These are phyloP conservation scores for Cinnamomum micranthum DNA, from an alignment of 164 flowering plant species.

Conservation along the genomic window DNA sequence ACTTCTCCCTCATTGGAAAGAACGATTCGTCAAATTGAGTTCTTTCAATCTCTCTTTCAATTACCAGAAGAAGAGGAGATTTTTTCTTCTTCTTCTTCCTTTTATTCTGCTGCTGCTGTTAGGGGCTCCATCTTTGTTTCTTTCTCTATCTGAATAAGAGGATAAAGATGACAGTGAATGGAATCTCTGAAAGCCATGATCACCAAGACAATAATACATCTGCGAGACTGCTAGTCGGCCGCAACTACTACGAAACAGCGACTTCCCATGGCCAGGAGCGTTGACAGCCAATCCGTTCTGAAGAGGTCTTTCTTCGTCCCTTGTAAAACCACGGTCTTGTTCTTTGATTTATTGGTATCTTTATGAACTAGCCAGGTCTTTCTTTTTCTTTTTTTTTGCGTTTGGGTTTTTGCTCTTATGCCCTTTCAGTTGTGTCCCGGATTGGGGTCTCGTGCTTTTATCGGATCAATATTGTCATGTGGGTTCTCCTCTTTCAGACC, in stretches of 20 bases:
- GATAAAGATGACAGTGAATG: slow-evolving; percentile 11
- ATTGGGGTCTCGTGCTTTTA: background rate
- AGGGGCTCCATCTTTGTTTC: background rate
- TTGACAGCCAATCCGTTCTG: slow-evolving; percentile 57
- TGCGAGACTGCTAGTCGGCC: slow-evolving; percentile 21
- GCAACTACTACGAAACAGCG: slow-evolving; percentile 31
- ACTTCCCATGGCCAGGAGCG: slow-evolving; percentile 34
- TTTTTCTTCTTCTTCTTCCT: background rate
- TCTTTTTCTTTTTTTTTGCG: background rate
- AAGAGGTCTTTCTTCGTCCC: slow-evolving; percentile 34
- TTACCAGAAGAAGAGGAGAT: background rate
- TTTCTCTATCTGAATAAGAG: background rate
- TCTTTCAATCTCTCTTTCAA: slow-evolving; percentile 2
- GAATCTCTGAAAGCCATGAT: slow-evolving; percentile 7
- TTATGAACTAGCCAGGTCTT: background rate
- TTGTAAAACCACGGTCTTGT: background rate
- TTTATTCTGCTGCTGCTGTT: background rate
- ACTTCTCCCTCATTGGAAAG: background rate
- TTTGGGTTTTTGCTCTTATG: background rate
- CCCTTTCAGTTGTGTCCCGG: no score
- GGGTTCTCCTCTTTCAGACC: background rate
- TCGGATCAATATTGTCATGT: background rate
- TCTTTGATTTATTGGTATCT: no score
- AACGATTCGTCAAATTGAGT: background rate
- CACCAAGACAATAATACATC: slow-evolving; percentile 30